Percentiles rank a stretch among this genome's conserved stretches.
Conservation (phyloP, 257 asterid species). For the Coffea canephora region DNA sequence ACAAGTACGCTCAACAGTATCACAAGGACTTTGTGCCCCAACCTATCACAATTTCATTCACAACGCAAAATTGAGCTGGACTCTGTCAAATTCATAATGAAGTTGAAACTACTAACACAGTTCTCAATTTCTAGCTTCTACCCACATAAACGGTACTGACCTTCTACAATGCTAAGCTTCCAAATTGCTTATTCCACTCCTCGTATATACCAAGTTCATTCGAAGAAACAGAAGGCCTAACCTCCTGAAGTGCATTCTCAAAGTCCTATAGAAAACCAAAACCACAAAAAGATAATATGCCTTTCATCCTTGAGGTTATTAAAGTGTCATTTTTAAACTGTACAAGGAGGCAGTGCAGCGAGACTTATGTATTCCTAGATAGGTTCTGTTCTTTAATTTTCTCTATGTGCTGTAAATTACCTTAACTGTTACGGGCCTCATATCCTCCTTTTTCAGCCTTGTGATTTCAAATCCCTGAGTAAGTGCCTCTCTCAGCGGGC, state of each 20-base stretch:
- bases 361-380: background rate
- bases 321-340: background rate
- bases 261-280: conserved; percentile 57
- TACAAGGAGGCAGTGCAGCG: background rate
- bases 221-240: conserved; percentile 88
- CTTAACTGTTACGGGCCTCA: conserved; percentile 80
- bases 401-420: conserved; percentile 28
- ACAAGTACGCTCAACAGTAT: background rate
- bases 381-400: background rate
- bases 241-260: conserved; percentile 82
- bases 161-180: conserved; percentile 75
- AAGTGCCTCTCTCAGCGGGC: conserved; percentile 92
- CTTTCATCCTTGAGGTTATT: background rate
- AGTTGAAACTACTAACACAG: too few relatives aligned
- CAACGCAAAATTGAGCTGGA: background rate
- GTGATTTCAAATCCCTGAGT: conserved; percentile 74
- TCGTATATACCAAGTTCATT: conserved; percentile 79
- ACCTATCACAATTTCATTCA: background rate
- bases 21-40: background rate
- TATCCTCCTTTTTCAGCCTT: conserved; percentile 85
- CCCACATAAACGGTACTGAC: background rate
- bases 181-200: conserved; percentile 90
- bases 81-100: background rate
- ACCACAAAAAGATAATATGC: background rate
- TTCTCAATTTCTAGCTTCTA: background rate